Conservation (phyloP, 2,329 filamentous ascomycete genomes). For the Camptophora hylomeconis region DNA sequence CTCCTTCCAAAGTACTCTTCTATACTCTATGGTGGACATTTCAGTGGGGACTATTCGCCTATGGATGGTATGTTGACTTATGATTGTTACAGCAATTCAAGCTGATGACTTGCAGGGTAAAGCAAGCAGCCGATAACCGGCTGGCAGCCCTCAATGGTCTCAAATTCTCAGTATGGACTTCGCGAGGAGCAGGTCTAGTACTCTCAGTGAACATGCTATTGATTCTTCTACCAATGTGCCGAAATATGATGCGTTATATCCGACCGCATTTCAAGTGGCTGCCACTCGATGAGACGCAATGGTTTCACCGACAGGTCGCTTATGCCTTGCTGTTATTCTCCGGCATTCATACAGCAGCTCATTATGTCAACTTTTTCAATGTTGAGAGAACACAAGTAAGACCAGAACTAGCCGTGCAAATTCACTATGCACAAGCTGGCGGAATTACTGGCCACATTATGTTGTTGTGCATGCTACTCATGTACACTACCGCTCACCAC, state of each 20-base stretch:
- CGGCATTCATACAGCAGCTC: constrained; percentile 59
- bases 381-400: constrained; percentile 77
- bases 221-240: constrained; percentile 87
- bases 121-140: constrained; percentile 56
- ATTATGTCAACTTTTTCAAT: constrained; percentile 99
- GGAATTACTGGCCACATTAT: constrained; percentile 95
- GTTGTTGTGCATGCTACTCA: constrained; percentile 97
- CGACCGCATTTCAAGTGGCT: constrained; percentile 79
- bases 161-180: constrained; percentile 86
- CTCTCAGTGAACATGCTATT: constrained; percentile 73
- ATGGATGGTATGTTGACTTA: constrained; percentile 58
- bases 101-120: constrained; percentile 47
- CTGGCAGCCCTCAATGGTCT: constrained; percentile 70
- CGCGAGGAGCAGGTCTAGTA: constrained; percentile 78
- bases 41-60: constrained; percentile 66
- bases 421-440: constrained; percentile 79
- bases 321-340: constrained; percentile 80
- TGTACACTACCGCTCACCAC: constrained; percentile 90
- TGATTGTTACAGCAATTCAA: constrained; percentile 1
- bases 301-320: constrained; percentile 91
- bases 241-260: constrained; percentile 72
- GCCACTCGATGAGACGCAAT: constrained; percentile 90
- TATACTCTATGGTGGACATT: constrained; percentile 69
- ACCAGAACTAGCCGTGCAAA: constrained; percentile 67
- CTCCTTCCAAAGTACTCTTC: constrained; percentile 55